Evolutionary conservation across 2,329 filamentous ascomycete genomes (phyloP).

Genomic region (Pseudogymnoascus sp.): DNA sequence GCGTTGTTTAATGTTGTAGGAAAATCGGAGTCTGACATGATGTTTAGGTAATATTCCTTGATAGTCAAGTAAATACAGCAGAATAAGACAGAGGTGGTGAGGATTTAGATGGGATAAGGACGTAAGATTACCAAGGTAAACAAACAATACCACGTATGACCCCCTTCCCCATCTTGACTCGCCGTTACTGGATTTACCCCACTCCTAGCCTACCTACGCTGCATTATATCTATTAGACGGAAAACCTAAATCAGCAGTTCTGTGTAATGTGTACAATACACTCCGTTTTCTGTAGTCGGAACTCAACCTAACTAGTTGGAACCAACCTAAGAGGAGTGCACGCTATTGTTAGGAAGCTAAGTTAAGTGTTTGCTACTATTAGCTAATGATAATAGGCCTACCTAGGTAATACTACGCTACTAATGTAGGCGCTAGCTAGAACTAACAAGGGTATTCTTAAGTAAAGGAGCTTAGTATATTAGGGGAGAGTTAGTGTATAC

Average conservation of each 20-base stretch:
- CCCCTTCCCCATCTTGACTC: neutral
- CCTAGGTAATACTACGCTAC: too few species aligned
- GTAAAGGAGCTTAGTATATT: too few species aligned
- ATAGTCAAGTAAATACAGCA: neutral
- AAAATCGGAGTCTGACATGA: neutral
- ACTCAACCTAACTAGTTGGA: too few species aligned
- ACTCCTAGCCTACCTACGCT: neutral
- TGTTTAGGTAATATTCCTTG: neutral
- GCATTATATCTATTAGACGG: neutral
- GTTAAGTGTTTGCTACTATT: too few species aligned
- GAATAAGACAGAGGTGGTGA: neutral
- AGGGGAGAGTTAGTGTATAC: too few species aligned
- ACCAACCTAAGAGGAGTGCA: too few species aligned
- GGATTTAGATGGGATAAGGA: neutral
- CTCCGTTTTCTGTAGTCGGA: too few species aligned
- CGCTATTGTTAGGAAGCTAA: too few species aligned
- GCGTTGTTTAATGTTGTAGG: slow-evolving; percentile 13
- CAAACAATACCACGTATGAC: neutral
- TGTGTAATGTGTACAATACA: too few species aligned
- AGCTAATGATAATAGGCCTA: too few species aligned
- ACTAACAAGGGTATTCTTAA: too few species aligned
- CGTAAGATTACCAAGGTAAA: neutral
- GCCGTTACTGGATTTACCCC: neutral
- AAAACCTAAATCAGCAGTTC: neutral
- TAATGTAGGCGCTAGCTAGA: too few species aligned